Percentiles rank a stretch among this genome's conserved stretches.
These are phyloP conservation scores for Globisporangium carolinianum DNA, from an alignment of 352 stramenopile genomes.

Conservation along the genomic window DNA sequence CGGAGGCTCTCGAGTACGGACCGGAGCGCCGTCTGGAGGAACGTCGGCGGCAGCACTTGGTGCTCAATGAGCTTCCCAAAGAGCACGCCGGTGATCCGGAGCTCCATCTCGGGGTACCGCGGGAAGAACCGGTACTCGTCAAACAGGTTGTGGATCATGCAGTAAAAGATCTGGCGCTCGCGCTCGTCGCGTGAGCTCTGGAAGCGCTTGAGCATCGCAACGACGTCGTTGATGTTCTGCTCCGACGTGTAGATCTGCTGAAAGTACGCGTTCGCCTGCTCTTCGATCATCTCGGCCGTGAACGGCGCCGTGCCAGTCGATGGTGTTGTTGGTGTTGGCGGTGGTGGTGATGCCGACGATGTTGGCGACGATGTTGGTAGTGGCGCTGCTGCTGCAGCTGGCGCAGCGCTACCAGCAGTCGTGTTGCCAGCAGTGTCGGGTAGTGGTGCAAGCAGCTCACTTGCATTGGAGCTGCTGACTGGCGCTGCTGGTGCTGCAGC, in stretches of 20 bases:
- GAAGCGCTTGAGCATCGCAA: conserved; percentile 98
- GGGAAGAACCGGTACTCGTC: conserved; percentile 99
- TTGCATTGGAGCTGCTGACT: not conserved
- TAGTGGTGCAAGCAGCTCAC: not conserved
- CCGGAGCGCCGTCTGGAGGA: conserved; percentile 95
- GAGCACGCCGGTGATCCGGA: conserved; percentile 97
- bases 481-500: not conserved
- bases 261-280: conserved; percentile 98
- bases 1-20: conserved; percentile 97
- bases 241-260: conserved; percentile 99
- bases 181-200: conserved; percentile 92
- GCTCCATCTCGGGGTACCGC: conserved; percentile 98
- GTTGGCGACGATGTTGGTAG: not conserved
- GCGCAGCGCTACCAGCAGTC: not conserved
- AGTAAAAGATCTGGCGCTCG: conserved; percentile 99
- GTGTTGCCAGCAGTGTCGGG: too few relatives aligned
- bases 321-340: not conserved
- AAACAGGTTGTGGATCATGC: conserved; percentile 99
- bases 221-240: conserved; percentile 96
- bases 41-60: conserved; percentile 96
- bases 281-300: conserved; percentile 95
- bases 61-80: conserved; percentile 98
- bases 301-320: conserved; percentile 19
- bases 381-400: not conserved
- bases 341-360: not conserved